Conservation (phyloP, 2,329 filamentous ascomycete species). For the Beauveria sp. region DNA sequence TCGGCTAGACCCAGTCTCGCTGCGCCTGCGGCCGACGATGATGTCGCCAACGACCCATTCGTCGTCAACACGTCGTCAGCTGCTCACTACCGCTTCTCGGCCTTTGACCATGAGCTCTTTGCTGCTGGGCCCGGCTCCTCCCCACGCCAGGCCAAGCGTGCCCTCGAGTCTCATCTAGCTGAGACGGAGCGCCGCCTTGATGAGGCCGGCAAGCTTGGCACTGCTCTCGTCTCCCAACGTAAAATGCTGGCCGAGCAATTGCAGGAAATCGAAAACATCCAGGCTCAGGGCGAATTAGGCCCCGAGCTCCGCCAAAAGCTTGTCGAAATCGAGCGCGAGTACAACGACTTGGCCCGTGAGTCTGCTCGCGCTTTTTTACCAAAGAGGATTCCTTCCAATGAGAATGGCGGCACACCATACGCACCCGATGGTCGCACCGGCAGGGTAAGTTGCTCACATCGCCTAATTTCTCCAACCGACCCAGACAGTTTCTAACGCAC, state of each 20-base stretch:
- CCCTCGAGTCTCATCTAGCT: constrained; percentile 81
- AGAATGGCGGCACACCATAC: constrained; percentile 47
- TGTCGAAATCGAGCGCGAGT: constrained; percentile 84
- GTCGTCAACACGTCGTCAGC: constrained; percentile 38
- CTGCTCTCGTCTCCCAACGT: constrained; percentile 78
- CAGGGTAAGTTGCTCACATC: constrained; percentile 36
- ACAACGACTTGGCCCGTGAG: constrained; percentile 86
- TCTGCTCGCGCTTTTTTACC: constrained; percentile 81
- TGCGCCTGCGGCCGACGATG: constrained; percentile 37
- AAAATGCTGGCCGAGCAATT: constrained; percentile 75
- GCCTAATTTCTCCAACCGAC: background rate
- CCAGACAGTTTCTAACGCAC: constrained; percentile 14
- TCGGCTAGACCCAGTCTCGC: constrained; percentile 35
- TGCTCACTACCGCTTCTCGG: constrained; percentile 64
- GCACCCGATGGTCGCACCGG: constrained; percentile 44
- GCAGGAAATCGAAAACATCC: constrained; percentile 72
- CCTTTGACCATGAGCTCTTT: constrained; percentile 75
- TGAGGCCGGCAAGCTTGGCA: constrained; percentile 84
- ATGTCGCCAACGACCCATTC: constrained; percentile 48
- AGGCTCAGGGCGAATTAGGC: constrained; percentile 69
- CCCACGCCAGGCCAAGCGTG: constrained; percentile 78
- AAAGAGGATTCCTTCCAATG: constrained; percentile 68
- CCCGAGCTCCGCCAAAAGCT: constrained; percentile 78
- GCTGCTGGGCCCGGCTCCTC: constrained; percentile 69
- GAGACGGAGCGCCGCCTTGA: constrained; percentile 89